These are phyloP conservation scores for Colletotrichum siamense DNA, from an alignment of 2,329 filamentous ascomycete species.

Conservation along the genomic window DNA sequence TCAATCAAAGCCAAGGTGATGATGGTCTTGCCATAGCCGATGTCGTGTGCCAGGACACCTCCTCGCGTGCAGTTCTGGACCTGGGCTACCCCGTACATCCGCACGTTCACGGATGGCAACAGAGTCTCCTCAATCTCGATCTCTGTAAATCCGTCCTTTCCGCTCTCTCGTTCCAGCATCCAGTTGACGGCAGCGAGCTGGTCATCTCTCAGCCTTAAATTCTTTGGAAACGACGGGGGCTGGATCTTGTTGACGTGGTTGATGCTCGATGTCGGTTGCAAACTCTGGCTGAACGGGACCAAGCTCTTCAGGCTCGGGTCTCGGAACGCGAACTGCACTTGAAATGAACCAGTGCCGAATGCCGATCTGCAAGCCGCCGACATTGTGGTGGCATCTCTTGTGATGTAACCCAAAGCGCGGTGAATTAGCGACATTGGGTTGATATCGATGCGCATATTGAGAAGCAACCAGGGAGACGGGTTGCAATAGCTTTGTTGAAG, in stretches of 20 bases:
- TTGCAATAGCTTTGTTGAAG: neutral
- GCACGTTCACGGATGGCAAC: slow-evolving; percentile 34
- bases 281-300: slow-evolving; percentile 31
- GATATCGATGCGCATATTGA: slow-evolving; percentile 16
- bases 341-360: neutral
- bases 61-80: slow-evolving; percentile 32
- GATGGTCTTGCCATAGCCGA: slow-evolving; percentile 52
- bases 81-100: slow-evolving; percentile 36
- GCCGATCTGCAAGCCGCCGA: neutral
- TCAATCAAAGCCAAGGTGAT: slow-evolving; percentile 43
- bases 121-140: slow-evolving; percentile 43
- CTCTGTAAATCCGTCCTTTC: slow-evolving; percentile 34
- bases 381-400: neutral
- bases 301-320: slow-evolving; percentile 19
- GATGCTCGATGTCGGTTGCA: slow-evolving; percentile 20
- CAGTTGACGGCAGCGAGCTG: slow-evolving; percentile 27
- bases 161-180: slow-evolving; percentile 30
- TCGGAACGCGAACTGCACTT: neutral
- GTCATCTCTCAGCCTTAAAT: slow-evolving; percentile 23
- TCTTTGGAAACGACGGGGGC: slow-evolving; percentile 21
- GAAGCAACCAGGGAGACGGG: neutral
- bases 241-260: neutral
- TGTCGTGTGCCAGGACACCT: slow-evolving; percentile 47
- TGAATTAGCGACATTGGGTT: slow-evolving; percentile 23
- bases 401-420: slow-evolving; percentile 20